Evolutionary conservation across 2,329 filamentous ascomycete species (phyloP).

Genomic region (Lachnellula hyalina): DNA sequence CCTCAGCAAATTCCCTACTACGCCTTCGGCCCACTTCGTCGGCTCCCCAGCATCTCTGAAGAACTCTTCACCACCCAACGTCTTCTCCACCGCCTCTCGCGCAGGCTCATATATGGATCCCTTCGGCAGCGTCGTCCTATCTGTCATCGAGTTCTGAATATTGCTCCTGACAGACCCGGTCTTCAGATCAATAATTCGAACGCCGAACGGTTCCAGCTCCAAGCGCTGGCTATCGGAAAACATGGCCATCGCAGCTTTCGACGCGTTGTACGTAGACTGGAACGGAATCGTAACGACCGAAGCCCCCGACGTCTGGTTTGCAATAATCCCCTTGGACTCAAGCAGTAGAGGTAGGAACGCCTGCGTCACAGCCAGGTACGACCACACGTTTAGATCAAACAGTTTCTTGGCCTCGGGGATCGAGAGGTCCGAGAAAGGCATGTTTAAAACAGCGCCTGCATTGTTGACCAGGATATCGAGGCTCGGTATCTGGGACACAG

Average conservation of each 20-base stretch:
- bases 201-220: conserved; percentile 17
- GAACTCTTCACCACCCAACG: conserved; percentile 5
- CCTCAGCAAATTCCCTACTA: conserved; percentile 13
- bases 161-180: conserved; percentile 14
- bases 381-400: conserved; percentile 32
- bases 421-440: conserved; percentile 31
- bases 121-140: not conserved
- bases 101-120: conserved; percentile 12
- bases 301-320: conserved; percentile 38
- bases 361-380: conserved; percentile 31
- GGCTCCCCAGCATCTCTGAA: conserved; percentile 6
- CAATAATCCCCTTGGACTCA: conserved; percentile 34
- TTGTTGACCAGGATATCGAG: conserved; percentile 42
- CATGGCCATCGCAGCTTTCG: conserved; percentile 17
- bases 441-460: conserved; percentile 33
- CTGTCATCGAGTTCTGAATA: not conserved
- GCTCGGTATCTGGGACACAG: conserved; percentile 28
- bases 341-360: conserved; percentile 31
- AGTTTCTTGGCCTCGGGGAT: conserved; percentile 27
- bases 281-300: conserved; percentile 9
- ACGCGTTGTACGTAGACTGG: conserved; percentile 16
- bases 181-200: conserved; percentile 21
- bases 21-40: conserved; percentile 12
- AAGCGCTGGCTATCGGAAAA: conserved; percentile 17
- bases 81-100: conserved; percentile 10